Percentiles rank a stretch among this genome's conserved stretches.
phyloP scores from a whole-genome alignment of 345 rosid species.

The Salix exigua region DNA sequence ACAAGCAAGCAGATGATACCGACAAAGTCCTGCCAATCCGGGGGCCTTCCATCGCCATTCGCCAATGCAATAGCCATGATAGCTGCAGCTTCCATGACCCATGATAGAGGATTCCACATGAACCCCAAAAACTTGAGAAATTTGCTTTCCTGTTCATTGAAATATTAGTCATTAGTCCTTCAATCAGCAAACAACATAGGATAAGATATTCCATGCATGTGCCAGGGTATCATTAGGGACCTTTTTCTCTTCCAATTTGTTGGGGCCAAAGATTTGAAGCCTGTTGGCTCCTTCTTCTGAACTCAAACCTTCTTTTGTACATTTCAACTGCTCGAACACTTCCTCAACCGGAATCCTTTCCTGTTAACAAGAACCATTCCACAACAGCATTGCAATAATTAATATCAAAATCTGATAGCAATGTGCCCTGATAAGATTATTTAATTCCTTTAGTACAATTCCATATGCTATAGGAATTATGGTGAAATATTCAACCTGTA shows the following conservation, averaged over 20 bases:
- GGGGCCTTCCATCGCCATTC: conserved; percentile 23
- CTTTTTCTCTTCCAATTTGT: conserved; percentile 90
- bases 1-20: conserved; percentile 25
- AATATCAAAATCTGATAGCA: too few species aligned
- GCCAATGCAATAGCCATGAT: conserved; percentile 31
- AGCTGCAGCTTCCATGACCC: conserved; percentile 35
- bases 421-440: too few species aligned
- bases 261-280: conserved; percentile 83
- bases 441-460: too few species aligned
- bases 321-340: conserved; percentile 87
- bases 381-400: neutral
- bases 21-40: conserved; percentile 30
- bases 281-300: conserved; percentile 62
- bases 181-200: neutral
- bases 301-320: conserved; percentile 57
- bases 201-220: neutral
- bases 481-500: too few species aligned
- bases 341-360: conserved; percentile 80
- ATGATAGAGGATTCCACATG: conserved; percentile 33
- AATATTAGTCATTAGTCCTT: neutral
- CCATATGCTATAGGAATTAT: too few species aligned
- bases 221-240: neutral
- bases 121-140: conserved; percentile 30
- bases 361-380: conserved; percentile 28
- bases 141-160: conserved; percentile 25